Evolutionary conservation across 2,329 filamentous ascomycete species (phyloP), one percentile per base, ranked within the genome.

Genomic region (Clarireedia hainanense): DNA sequence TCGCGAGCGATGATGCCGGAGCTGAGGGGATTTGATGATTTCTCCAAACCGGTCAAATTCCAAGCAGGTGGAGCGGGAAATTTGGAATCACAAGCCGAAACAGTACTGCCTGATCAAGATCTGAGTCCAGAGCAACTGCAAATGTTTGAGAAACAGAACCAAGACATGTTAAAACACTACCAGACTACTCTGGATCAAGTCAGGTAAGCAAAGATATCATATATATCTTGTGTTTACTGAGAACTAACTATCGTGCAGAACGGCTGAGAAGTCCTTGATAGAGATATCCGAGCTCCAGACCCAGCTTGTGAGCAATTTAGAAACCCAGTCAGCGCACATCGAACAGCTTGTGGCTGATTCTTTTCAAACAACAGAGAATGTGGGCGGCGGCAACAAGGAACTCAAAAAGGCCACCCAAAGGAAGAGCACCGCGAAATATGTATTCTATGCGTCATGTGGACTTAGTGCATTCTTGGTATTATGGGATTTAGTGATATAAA

Each of bases 161-260:
- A 91, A 71, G 85, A 89, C 61, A 91, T 99, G 85, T 78, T 97
- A 64, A 88, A 88, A 71, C 89, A 96, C 72, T 96, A 95, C 71
- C 90, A 96, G 71, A 90, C 88, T 73, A 91, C 89, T n/a, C 75
- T 97, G 69, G 87, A 91, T 71, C 94, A 97, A 79, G 90, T 97
- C 63, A 88, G 87, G 89, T 95, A 80, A 54, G 88, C 59, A 46
- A n/a, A 23, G 10, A 27, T 48, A 23, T 47, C 14, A 2, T 12
- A 20, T 15, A 3, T 5, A 9, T 20, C 26, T 20, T 17, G 4
- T n/a, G 2, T 17, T 24, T 47, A 48, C n/a, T 45, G 10, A 14
- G 14, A 17, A 40, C 60, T 66, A 37, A 66, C 27, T 14, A 9
- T 52, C 30, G 20, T 30, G 57, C 66, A 95, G 89, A 67, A 88